These are phyloP conservation scores for Asparagopsis taxiformis DNA, from an alignment of 31 red algal species.

Conservation along the genomic window DNA sequence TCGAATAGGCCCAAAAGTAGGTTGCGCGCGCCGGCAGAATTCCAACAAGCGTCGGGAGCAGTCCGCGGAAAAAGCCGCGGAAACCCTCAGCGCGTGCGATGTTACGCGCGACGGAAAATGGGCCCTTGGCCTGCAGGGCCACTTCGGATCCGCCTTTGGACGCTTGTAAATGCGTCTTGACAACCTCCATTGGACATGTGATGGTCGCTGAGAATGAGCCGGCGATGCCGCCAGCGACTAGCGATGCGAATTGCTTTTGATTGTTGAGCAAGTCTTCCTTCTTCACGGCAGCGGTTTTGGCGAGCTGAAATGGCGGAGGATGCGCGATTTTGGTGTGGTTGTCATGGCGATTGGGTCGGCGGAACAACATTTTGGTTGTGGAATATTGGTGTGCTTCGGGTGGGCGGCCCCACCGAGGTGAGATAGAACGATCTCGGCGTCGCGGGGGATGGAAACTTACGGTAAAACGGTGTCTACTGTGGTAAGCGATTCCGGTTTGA, in stretches of 20 bases:
- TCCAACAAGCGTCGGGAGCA: conserved; percentile 87
- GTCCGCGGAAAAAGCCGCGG: conserved; percentile 91
- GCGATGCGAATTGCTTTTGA: conserved; percentile 56
- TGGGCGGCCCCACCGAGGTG: no score
- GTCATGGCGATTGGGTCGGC: neutral
- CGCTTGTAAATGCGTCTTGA: conserved; percentile 88
- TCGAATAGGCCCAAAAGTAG: conserved; percentile 99
- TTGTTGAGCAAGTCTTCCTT: conserved; percentile 6
- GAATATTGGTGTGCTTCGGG: no score
- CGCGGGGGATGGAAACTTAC: no score
- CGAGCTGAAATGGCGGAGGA: conserved; percentile 19
- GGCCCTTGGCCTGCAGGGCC: conserved; percentile 44
- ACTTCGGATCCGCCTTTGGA: conserved; percentile 60
- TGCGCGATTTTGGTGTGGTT: conserved; percentile 13
- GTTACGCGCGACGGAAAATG: conserved; percentile 60
- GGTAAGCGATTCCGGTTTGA: no score
- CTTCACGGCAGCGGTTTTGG: conserved; percentile 9
- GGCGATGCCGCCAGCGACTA: conserved; percentile 93
- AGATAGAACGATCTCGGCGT: no score
- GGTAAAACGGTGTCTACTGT: no score
- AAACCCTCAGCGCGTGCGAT: conserved; percentile 82
- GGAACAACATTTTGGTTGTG: neutral
- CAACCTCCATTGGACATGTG: conserved; percentile 97
- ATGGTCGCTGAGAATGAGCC: conserved; percentile 86
- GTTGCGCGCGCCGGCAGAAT: conserved; percentile 92